A percentile compares a stretch with the other conserved stretches of the same genome.
Conservation (phyloP, 148 eudicot genomes). For the Linanthus parryae region DNA sequence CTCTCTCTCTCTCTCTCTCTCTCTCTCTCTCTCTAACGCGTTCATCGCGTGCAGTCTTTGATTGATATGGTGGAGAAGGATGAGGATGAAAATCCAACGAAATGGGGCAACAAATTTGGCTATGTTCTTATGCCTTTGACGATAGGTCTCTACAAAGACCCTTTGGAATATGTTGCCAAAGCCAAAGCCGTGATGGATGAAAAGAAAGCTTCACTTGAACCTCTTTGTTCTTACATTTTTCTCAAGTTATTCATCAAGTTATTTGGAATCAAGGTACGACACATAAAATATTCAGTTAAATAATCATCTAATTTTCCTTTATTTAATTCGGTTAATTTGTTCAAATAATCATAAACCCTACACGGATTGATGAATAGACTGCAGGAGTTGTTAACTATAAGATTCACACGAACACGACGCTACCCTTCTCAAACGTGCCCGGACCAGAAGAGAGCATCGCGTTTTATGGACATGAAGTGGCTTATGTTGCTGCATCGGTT, state of each 20-base stretch:
- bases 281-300: not conserved
- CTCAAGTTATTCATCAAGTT: slow-evolving; percentile 27
- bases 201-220: slow-evolving; percentile 49
- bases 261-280: slow-evolving; percentile 38
- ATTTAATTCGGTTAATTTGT: too few relatives aligned
- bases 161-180: slow-evolving; percentile 45
- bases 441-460: slow-evolving; percentile 55
- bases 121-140: slow-evolving; percentile 41
- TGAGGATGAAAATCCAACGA: slow-evolving; percentile 30
- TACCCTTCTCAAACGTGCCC: slow-evolving; percentile 52
- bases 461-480: slow-evolving; percentile 44
- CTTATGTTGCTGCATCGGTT: slow-evolving; percentile 44
- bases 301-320: too few relatives aligned
- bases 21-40: too few relatives aligned
- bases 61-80: slow-evolving; percentile 56
- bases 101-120: slow-evolving; percentile 55
- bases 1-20: too few relatives aligned
- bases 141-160: slow-evolving; percentile 32
- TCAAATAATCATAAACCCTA: too few relatives aligned
- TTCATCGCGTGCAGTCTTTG: slow-evolving; percentile 29
- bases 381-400: slow-evolving; percentile 27
- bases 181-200: slow-evolving; percentile 47
- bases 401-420: slow-evolving; percentile 33
- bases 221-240: slow-evolving; percentile 24
- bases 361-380: too few relatives aligned